phyloP scores from a whole-genome alignment of 2,329 filamentous ascomycete genomes.

The Didymella keratinophila region DNA sequence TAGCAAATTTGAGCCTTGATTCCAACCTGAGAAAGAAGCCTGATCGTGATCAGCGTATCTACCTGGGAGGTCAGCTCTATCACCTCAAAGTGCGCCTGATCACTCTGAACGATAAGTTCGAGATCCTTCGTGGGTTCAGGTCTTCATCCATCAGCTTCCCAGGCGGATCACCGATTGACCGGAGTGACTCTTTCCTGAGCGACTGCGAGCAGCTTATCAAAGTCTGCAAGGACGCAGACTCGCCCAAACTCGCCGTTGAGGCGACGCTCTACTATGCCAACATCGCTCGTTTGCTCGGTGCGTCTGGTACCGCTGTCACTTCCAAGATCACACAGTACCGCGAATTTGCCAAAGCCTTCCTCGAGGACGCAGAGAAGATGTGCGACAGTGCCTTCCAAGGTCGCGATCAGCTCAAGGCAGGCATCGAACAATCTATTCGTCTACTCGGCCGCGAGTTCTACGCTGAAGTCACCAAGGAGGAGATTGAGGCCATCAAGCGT shows the following conservation, averaged over 20 bases:
- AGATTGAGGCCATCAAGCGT: constrained; percentile 55
- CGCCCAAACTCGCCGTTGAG: constrained; percentile 52
- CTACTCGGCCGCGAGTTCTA: constrained; percentile 51
- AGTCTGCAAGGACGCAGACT: constrained; percentile 38
- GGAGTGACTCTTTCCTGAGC: constrained; percentile 32
- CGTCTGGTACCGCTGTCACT: constrained; percentile 22
- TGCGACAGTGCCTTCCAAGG: constrained; percentile 45
- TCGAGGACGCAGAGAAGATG: constrained; percentile 41
- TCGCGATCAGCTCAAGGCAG: constrained; percentile 32
- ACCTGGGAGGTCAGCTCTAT: constrained; percentile 35
- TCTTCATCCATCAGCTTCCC: constrained; percentile 18
- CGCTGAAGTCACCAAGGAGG: constrained; percentile 52
- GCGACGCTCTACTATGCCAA: constrained; percentile 45
- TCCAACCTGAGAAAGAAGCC: constrained; percentile 24
- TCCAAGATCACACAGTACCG: constrained; percentile 23
- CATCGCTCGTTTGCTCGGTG: constrained; percentile 37
- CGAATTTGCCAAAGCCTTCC: constrained; percentile 33
- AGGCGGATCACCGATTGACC: constrained; percentile 17
- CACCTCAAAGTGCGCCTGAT: constrained; percentile 41
- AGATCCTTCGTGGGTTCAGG: constrained; percentile 21
- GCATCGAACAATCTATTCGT: constrained; percentile 36
- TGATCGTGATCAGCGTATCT: constrained; percentile 43
- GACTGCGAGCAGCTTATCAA: constrained; percentile 42
- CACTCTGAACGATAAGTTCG: constrained; percentile 44
- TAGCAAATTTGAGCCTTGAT: constrained; percentile 31